These are phyloP conservation scores for Cordyceps cicadae DNA, from an alignment of 2,329 filamentous ascomycete species.

Conservation along the genomic window DNA sequence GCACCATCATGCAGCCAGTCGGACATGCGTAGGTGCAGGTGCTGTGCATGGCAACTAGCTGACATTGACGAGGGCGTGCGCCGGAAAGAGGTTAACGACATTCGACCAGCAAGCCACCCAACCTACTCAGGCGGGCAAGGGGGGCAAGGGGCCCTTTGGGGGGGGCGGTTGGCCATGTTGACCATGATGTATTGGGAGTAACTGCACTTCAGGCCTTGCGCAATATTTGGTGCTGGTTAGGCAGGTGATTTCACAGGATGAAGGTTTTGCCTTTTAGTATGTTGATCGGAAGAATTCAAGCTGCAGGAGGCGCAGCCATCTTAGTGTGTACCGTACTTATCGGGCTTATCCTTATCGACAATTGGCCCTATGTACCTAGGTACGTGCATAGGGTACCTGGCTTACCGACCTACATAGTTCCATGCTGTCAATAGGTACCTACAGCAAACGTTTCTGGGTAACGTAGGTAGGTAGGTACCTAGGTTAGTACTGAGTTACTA, in stretches of 20 bases:
- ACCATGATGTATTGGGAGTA: neutral
- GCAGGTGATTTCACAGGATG: neutral
- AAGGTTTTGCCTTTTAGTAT: neutral
- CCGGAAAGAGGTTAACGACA: neutral
- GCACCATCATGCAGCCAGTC: neutral
- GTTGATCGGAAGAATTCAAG: neutral
- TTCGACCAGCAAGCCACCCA: constrained; percentile 5
- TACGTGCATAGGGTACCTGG: no score
- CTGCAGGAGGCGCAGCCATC: neutral
- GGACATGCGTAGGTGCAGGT: no score
- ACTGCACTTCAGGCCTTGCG: no score
- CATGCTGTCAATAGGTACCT: no score
- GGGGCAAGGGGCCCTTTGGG: neutral
- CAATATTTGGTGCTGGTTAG: neutral
- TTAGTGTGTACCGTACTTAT: no score
- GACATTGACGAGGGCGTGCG: neutral
- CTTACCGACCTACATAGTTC: no score
- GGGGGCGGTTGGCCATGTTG: neutral
- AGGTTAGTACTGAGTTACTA: no score
- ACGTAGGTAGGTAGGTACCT: no score
- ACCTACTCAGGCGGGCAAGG: neutral
- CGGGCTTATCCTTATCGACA: no score
- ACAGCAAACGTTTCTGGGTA: no score
- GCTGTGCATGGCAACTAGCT: neutral
- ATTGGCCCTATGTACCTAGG: no score